A percentile compares a stretch with the other conserved stretches of the same genome.
Evolutionary conservation across 2,329 filamentous ascomycete genomes (phyloP).

Genomic region (Trichoderma sp.): DNA sequence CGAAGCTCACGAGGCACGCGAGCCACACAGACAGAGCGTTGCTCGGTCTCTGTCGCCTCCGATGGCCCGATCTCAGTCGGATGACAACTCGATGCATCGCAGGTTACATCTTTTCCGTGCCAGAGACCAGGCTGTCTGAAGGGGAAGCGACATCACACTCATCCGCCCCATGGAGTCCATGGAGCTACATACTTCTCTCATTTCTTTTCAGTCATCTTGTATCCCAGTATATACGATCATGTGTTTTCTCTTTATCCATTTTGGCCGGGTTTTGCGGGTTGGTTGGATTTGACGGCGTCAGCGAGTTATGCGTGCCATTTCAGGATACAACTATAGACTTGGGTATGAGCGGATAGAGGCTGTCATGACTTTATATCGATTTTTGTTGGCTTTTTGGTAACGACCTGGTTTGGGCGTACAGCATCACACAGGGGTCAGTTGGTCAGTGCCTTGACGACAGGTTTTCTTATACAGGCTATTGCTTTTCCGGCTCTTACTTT

Average conservation of each 20-base stretch:
- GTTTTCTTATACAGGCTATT: neutral
- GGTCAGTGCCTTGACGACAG: too few relatives aligned
- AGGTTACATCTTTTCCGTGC: constrained; percentile 44
- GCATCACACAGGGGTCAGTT: neutral
- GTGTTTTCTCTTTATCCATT: neutral
- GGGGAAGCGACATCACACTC: neutral
- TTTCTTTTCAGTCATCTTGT: neutral
- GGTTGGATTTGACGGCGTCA: neutral
- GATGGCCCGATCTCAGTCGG: constrained; percentile 14
- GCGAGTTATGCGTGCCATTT: neutral
- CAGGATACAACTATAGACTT: constrained; percentile 24
- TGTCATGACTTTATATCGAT: constrained; percentile 5
- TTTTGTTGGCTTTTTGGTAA: neutral
- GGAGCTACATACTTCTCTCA: too few relatives aligned
- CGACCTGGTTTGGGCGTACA: constrained; percentile 2
- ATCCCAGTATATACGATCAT: neutral
- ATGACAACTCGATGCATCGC: constrained; percentile 30
- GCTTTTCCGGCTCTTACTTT: neutral
- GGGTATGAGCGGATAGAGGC: constrained; percentile 15
- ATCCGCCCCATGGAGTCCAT: neutral
- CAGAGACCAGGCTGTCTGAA: constrained; percentile 40
- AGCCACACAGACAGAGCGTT: constrained; percentile 29
- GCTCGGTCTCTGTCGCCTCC: constrained; percentile 3
- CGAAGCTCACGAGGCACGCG: constrained; percentile 31
- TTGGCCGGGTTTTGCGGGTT: neutral